Evolutionary conservation across 805 yeast genomes (phyloP), one percentile per base, ranked within the genome.

Genomic region (Vanderwaltozyma polyspora): DNA sequence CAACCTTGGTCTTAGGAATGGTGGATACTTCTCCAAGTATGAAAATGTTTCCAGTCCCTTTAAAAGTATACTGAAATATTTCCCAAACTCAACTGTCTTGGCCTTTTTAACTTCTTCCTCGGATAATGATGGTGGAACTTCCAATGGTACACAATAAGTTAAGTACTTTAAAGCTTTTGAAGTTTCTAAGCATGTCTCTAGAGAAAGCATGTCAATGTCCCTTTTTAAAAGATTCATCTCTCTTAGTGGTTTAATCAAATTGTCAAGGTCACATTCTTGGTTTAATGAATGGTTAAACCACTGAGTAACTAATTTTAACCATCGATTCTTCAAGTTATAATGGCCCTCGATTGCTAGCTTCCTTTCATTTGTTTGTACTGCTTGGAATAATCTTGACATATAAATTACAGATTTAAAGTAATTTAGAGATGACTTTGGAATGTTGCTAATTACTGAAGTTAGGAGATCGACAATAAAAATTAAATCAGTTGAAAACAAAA

Each of bases 81-180:
- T 76, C 3, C 78, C 75, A 56, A 80, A 80, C n/a, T 74, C 66
- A 33, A 76, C 69, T 19, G 72, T 71, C 43, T 70, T 70, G 25
- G 71, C 66, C 41, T 68, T 70, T 21, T 60, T 60, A 21, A 72
- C 48, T 41, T 74, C 79, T 12, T 59, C 60, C 31, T 68, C 73
- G 34, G 64, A 61, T 13, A 63, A 60, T 19, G 71, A 74, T 37
- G 62, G 76, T 19, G 71, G 77, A 21, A 70, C 64, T 35, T 74
- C 85, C 29, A 77, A 51, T 5, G 77, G 67, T 28, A 77, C 52
- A 6, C 66, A 64, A 24, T 68, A 69, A 19, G 80, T 62, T 14
- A 75, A 64, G n/a, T 67, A 48, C 3, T 76, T 64, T 36, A 80
- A 50, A 18, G 76, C 68, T 40, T 65, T 65, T 0, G 80, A 70